Percentiles rank a stretch among this genome's conserved stretches.
Evolutionary conservation across 1,284 basidiomycete genomes (phyloP).

Genomic region (Ganoderma sinense): DNA sequence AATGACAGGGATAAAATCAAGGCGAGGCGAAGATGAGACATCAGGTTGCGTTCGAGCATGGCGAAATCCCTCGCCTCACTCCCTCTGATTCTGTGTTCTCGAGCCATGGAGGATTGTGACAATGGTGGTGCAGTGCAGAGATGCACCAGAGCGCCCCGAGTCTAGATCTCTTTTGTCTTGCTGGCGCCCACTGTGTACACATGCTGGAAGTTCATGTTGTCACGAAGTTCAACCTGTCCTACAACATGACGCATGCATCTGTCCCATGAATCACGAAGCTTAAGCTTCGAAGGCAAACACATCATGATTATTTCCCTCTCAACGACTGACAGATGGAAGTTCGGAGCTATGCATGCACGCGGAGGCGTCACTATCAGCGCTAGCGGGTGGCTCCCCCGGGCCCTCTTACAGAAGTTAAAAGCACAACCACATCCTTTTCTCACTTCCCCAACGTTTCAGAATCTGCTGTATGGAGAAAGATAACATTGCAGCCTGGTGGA

Average conservation of each 20-base stretch:
- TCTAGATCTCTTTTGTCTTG: no score
- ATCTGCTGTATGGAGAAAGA: background rate
- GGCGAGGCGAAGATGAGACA: constrained; percentile 71
- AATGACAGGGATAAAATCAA: constrained; percentile 69
- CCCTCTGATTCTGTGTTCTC: constrained; percentile 43
- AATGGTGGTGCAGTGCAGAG: background rate
- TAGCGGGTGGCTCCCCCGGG: no score
- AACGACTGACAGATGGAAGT: background rate
- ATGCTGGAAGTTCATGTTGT: no score
- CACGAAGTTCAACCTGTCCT: no score
- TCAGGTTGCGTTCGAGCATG: constrained; percentile 78
- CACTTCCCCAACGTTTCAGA: background rate
- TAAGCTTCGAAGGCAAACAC: background rate
- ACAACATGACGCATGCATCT: background rate
- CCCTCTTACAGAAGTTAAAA: background rate
- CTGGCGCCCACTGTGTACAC: no score
- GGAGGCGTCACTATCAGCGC: background rate
- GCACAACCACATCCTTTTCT: background rate
- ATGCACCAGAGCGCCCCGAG: background rate
- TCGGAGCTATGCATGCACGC: background rate
- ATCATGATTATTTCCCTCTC: background rate
- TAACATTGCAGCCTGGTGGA: background rate
- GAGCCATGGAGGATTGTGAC: constrained; percentile 33
- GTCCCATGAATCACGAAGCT: background rate
- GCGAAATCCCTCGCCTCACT: constrained; percentile 72